Evolutionary conservation across 2,329 filamentous ascomycete genomes (phyloP).

Genomic region (Zasmidium citrigriseum): DNA sequence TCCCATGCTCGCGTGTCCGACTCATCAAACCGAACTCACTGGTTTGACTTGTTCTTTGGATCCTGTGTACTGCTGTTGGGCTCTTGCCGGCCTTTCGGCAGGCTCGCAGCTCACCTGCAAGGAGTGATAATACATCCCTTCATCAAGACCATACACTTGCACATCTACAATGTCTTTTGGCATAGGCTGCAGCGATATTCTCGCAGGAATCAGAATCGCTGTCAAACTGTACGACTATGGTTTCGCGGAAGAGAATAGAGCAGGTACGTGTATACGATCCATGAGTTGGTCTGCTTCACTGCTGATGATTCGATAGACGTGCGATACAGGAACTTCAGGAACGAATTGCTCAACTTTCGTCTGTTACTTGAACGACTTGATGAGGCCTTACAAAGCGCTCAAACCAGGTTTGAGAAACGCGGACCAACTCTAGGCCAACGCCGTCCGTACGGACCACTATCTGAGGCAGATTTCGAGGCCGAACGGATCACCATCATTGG

Average conservation of each 20-base stretch:
- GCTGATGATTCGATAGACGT: conserved; percentile 10
- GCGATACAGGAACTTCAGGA: conserved; percentile 23
- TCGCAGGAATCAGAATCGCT: conserved; percentile 18
- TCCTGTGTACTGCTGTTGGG: not conserved
- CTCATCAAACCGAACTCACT: not conserved
- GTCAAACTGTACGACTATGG: conserved; percentile 20
- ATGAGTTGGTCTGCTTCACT: not conserved
- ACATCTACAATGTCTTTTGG: conserved; percentile 5
- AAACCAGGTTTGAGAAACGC: conserved; percentile 12
- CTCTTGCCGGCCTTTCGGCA: conserved; percentile 1
- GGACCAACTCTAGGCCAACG: conserved; percentile 8
- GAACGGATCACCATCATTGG: conserved; percentile 23
- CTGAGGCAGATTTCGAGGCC: conserved; percentile 19
- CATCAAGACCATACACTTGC: too few relatives aligned
- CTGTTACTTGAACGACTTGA: conserved; percentile 18
- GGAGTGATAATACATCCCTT: too few relatives aligned
- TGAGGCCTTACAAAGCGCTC: conserved; percentile 17
- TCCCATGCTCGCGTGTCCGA: not conserved
- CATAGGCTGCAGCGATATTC: conserved; percentile 18
- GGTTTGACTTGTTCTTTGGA: not conserved
- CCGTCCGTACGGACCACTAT: conserved; percentile 14
- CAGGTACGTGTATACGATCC: conserved; percentile 8
- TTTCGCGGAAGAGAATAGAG: conserved; percentile 21
- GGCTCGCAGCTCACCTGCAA: not conserved
- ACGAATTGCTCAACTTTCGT: conserved; percentile 24